phyloP scores from a whole-genome alignment of 2,329 filamentous ascomycete species.

The Trichoderma sp. region DNA sequence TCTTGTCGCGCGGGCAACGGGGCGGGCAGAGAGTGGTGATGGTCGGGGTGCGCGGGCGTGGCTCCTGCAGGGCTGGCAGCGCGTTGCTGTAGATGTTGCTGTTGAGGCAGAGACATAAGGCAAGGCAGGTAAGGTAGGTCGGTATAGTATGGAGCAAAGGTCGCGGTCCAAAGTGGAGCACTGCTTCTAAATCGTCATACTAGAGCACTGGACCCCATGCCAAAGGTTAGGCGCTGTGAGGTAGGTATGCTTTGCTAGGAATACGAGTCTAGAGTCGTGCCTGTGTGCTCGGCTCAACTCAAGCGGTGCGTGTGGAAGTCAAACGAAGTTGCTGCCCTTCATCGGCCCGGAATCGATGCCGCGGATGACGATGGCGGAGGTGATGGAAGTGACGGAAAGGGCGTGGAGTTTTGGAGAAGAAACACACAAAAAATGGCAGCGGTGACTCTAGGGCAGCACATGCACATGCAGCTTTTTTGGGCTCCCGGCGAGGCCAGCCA shows the following conservation, averaged over 20 bases:
- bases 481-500: constrained; percentile 10
- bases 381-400: constrained; percentile 2
- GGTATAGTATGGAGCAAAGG: no score
- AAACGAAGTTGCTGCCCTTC: background rate
- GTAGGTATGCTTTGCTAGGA: no score
- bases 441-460: background rate
- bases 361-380: background rate
- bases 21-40: constrained; percentile 30
- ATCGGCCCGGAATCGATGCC: constrained; percentile 5
- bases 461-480: constrained; percentile 6
- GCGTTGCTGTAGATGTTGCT: constrained; percentile 31
- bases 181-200: constrained; percentile 26
- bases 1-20: constrained; percentile 34
- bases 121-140: background rate
- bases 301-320: background rate
- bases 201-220: constrained; percentile 10
- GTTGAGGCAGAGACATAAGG: constrained; percentile 27
- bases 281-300: background rate
- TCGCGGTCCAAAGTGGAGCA: constrained; percentile 28
- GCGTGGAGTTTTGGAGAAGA: background rate
- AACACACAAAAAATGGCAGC: background rate
- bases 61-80: constrained; percentile 35
- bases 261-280: no score
- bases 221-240: no score
- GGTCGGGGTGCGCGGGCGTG: constrained; percentile 19